Evolutionary conservation across 345 rosid genomes (phyloP).

Genomic region (Eucalyptus sp.): DNA sequence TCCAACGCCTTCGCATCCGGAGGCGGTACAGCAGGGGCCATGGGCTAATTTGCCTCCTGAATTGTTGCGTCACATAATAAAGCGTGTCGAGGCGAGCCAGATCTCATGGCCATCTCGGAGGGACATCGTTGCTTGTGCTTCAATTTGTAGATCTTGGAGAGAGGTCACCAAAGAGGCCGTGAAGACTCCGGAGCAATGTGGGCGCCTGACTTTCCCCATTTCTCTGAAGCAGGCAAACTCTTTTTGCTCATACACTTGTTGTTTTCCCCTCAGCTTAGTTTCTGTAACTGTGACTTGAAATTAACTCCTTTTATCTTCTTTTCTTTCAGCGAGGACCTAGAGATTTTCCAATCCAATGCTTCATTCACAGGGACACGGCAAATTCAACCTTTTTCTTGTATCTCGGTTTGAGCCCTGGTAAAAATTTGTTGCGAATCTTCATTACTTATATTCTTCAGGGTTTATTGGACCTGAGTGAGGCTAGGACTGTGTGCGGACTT

Average conservation of each 20-base stretch:
- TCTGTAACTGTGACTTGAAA: not conserved
- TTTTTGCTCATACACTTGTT: not conserved
- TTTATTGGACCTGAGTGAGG: not conserved
- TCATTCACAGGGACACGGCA: constrained; percentile 65
- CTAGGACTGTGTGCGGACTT: not conserved
- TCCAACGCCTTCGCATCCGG: not conserved
- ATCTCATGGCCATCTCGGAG: constrained; percentile 71
- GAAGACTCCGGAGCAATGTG: constrained; percentile 53
- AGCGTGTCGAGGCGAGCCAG: constrained; percentile 41
- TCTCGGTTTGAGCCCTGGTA: constrained; percentile 88
- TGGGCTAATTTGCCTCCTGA: constrained; percentile 94
- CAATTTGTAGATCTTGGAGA: constrained; percentile 86
- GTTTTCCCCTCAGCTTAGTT: not conserved
- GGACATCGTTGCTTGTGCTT: constrained; percentile 78
- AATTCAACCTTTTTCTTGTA: constrained; percentile 56
- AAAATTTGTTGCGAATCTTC: not conserved
- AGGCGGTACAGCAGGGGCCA: constrained; percentile 15
- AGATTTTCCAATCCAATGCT: constrained; percentile 80
- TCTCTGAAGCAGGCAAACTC: constrained; percentile 73
- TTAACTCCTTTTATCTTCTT: not conserved
- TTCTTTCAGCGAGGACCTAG: constrained; percentile 71
- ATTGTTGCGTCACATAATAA: constrained; percentile 60
- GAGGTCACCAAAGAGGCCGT: constrained; percentile 51
- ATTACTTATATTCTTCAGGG: not conserved
- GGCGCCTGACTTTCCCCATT: constrained; percentile 69